Conservation (phyloP, 176 grass and related monocot species). For the Thinopyrum elongatum region DNA sequence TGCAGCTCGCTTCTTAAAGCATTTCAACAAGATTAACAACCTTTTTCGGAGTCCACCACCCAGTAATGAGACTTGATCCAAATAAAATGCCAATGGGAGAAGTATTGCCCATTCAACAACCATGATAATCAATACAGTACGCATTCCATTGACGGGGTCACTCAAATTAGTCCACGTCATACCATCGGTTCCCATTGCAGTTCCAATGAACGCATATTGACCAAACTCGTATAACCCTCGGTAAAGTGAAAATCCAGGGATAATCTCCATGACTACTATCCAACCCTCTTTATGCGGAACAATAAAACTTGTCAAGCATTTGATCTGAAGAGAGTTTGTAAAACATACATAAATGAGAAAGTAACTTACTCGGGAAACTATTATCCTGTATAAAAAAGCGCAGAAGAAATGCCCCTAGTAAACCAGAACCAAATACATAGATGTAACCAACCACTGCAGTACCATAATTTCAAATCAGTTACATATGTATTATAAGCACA, state of each 20-base stretch:
- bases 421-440: conserved; percentile 80
- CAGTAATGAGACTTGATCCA: conserved; percentile 54
- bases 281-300: conserved; percentile 48
- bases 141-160: conserved; percentile 62
- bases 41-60: conserved; percentile 36
- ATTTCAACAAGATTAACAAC: conserved; percentile 51
- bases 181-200: conserved; percentile 49
- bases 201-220: conserved; percentile 51
- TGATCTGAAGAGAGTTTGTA: neutral
- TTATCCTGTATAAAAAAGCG: conserved; percentile 50
- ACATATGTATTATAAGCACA: neutral
- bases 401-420: conserved; percentile 67
- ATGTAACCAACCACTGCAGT: conserved; percentile 80
- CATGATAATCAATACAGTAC: conserved; percentile 75
- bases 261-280: conserved; percentile 73
- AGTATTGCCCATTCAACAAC: conserved; percentile 65
- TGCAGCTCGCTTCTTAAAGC: conserved; percentile 39
- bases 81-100: conserved; percentile 61
- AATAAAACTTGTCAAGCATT: neutral
- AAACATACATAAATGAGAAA: conserved; percentile 9
- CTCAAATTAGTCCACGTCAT: conserved; percentile 73
- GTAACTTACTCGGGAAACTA: conserved; percentile 65
- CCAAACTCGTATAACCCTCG: conserved; percentile 75
- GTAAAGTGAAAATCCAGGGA: conserved; percentile 85
- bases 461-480: conserved; percentile 9